Conservation (phyloP, 495 filamentous ascomycete species). For the Annulohypoxylon stygium region DNA sequence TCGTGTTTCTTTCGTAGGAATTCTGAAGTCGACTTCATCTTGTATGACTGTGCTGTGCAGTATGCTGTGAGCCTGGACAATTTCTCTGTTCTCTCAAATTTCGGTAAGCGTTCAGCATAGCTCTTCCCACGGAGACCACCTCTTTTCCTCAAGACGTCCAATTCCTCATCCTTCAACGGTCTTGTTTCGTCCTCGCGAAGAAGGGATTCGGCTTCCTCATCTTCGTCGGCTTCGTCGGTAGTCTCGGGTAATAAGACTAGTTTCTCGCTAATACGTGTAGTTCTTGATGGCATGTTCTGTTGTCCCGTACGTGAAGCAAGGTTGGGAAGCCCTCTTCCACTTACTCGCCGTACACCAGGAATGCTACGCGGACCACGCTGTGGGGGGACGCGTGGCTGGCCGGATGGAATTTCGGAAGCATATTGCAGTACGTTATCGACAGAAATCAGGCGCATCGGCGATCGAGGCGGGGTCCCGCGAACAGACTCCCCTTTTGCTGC, state of each 20-base stretch:
- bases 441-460: conserved; percentile 83
- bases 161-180: conserved; percentile 84
- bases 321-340: conserved; percentile 54
- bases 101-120: conserved; percentile 94
- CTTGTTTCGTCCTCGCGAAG: conserved; percentile 71
- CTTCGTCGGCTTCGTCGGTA: conserved; percentile 67
- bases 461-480: conserved; percentile 48
- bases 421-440: conserved; percentile 97
- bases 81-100: conserved; percentile 87
- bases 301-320: conserved; percentile 66
- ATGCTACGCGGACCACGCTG: conserved; percentile 57
- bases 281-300: conserved; percentile 85
- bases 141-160: conserved; percentile 72
- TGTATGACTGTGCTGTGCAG: conserved; percentile 94
- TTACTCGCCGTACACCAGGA: conserved; percentile 59
- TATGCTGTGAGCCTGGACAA: conserved; percentile 93
- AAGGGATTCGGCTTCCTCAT: conserved; percentile 60
- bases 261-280: conserved; percentile 94
- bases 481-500: conserved; percentile 39
- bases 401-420: conserved; percentile 93
- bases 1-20: conserved; percentile 91
- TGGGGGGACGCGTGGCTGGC: conserved; percentile 84
- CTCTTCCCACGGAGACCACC: conserved; percentile 82
- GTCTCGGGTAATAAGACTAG: conserved; percentile 94
- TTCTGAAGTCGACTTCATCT: conserved; percentile 83